Evolutionary conservation across 495 filamentous ascomycete genomes (phyloP).

Genomic region (Tuber indicum): DNA sequence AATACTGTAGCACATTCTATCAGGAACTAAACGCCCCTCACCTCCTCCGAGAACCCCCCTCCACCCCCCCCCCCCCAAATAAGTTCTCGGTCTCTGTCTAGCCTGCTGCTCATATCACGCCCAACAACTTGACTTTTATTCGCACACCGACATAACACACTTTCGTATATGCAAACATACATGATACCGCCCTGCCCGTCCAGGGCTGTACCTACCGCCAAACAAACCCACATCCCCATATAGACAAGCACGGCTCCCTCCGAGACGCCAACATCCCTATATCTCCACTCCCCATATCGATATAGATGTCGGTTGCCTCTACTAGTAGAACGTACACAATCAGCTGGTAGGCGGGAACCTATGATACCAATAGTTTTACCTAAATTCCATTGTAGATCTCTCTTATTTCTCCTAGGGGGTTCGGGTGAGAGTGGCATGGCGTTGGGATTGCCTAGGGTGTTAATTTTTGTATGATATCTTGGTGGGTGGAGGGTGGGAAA

Average conservation of each 20-base stretch:
- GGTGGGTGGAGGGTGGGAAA: neutral
- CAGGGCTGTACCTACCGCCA: neutral
- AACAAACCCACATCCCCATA: too few relatives aligned
- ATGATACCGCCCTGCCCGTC: neutral
- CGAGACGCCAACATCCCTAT: neutral
- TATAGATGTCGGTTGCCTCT: neutral
- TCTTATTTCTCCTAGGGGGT: too few relatives aligned
- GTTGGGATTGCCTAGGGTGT: neutral
- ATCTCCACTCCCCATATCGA: too few relatives aligned
- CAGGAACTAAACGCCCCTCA: too few relatives aligned
- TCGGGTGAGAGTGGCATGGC: neutral
- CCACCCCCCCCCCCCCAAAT: too few relatives aligned
- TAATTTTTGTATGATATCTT: neutral
- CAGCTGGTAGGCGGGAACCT: too few relatives aligned
- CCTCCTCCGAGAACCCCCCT: too few relatives aligned
- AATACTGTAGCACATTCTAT: too few relatives aligned
- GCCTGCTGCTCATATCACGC: too few relatives aligned
- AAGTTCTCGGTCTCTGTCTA: too few relatives aligned
- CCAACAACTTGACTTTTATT: neutral
- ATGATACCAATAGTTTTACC: too few relatives aligned
- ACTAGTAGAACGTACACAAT: too few relatives aligned
- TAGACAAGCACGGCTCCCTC: neutral
- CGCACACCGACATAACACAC: neutral
- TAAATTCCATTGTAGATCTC: neutral
- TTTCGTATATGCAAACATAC: neutral